Conservation (phyloP, 495 filamentous ascomycete species). For the Diplogelasinospora grovesii region DNA sequence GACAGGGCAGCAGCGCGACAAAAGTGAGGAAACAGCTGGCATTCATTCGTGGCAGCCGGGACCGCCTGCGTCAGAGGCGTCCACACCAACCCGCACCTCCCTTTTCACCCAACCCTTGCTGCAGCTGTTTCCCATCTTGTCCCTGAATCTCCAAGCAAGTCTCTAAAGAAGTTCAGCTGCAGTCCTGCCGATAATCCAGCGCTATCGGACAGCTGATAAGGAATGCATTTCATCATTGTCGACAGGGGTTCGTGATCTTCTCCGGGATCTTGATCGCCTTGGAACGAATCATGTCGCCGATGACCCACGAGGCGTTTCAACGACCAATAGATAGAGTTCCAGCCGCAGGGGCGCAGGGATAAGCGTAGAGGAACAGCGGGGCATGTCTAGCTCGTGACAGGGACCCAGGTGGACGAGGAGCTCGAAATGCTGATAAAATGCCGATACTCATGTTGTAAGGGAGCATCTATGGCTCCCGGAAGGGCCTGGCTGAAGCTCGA, state of each 20-base stretch:
- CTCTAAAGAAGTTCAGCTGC: neutral
- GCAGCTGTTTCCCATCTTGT: too few relatives aligned
- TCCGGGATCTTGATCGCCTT: constrained; percentile 9
- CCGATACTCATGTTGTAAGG: too few relatives aligned
- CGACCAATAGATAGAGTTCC: constrained; percentile 17
- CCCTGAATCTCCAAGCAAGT: too few relatives aligned
- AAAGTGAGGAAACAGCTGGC: neutral
- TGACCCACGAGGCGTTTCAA: neutral
- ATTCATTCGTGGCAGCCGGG: constrained; percentile 4
- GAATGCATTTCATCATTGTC: constrained; percentile 15
- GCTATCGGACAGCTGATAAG: constrained; percentile 12
- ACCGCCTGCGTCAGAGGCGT: neutral
- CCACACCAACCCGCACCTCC: neutral
- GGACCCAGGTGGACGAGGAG: neutral
- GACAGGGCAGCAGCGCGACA: constrained; percentile 4
- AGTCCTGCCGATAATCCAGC: constrained; percentile 1
- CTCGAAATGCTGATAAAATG: neutral
- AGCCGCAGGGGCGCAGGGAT: constrained; percentile 5
- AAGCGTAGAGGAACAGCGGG: constrained; percentile 11
- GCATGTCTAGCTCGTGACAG: constrained; percentile 7
- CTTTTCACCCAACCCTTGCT: neutral
- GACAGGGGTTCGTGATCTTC: constrained; percentile 20
- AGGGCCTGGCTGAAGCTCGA: too few relatives aligned
- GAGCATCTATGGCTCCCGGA: too few relatives aligned
- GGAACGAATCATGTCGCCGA: constrained; percentile 15